Percentiles rank a stretch among this genome's conserved stretches.
Evolutionary conservation across 2,329 filamentous ascomycete genomes (phyloP).

Genomic region (Lachnellula suecica): DNA sequence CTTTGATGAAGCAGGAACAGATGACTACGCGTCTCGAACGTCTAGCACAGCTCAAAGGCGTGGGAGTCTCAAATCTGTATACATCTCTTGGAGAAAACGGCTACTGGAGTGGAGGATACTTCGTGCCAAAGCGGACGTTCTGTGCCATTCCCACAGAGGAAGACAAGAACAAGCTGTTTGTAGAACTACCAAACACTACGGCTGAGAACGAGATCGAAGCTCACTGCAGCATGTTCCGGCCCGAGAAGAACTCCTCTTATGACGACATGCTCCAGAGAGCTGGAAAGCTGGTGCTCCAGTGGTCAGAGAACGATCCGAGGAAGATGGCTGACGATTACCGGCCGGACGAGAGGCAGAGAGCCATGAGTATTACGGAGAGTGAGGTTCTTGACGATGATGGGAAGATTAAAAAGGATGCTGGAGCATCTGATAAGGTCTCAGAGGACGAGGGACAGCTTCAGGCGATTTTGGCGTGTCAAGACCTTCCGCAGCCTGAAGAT

Average conservation of each 20-base stretch:
- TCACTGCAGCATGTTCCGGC: constrained; percentile 30
- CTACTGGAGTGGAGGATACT: constrained; percentile 58
- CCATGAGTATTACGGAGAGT: constrained; percentile 14
- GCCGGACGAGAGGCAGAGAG: constrained; percentile 14
- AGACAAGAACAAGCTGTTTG: constrained; percentile 14
- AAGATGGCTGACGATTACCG: constrained; percentile 22
- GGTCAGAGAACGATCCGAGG: constrained; percentile 18
- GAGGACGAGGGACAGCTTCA: constrained; percentile 25
- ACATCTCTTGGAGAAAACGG: constrained; percentile 73
- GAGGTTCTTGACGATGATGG: constrained; percentile 27
- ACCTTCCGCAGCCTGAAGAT: constrained; percentile 22
- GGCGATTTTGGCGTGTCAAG: constrained; percentile 19
- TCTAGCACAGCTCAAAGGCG: constrained; percentile 57
- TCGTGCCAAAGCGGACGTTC: constrained; percentile 71
- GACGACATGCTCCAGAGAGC: constrained; percentile 19
- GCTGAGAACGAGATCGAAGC: constrained; percentile 27
- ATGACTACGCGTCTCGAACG: constrained; percentile 65
- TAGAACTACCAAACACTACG: constrained; percentile 19
- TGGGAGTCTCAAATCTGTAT: constrained; percentile 76
- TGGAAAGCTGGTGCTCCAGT: constrained; percentile 15
- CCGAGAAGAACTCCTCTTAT: constrained; percentile 23
- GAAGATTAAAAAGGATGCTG: constrained; percentile 9
- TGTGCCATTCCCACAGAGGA: constrained; percentile 59
- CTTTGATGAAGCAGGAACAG: constrained; percentile 72
- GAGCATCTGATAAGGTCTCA: neutral